Percentiles rank a stretch among this genome's conserved stretches.
These are phyloP conservation scores for Aspergillus sp. DNA, from an alignment of 2,329 filamentous ascomycete genomes.

Conservation along the genomic window DNA sequence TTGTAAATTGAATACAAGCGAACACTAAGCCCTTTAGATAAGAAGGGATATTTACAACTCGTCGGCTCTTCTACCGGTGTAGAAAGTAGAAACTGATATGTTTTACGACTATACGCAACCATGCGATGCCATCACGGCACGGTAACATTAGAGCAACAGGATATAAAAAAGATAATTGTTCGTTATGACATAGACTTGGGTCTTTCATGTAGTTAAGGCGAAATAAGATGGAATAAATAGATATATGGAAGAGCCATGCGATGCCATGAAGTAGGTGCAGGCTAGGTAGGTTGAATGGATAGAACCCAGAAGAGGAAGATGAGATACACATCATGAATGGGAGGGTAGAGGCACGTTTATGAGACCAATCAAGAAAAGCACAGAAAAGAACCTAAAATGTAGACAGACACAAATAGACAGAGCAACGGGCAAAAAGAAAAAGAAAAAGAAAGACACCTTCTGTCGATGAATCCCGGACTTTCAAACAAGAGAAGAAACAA, in stretches of 20 bases:
- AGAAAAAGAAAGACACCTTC: background rate
- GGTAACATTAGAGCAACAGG: background rate
- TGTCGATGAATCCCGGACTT: background rate
- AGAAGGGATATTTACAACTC: background rate
- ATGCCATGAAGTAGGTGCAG: background rate
- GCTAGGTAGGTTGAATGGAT: background rate
- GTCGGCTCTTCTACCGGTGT: background rate
- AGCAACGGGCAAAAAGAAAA: background rate
- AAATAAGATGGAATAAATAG: background rate
- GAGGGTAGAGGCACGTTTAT: background rate
- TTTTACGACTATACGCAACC: background rate
- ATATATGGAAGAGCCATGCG: background rate
- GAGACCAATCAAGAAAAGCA: background rate
- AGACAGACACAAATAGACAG: background rate
- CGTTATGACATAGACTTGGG: background rate
- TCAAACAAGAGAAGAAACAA: conserved; percentile 5
- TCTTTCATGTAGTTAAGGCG: background rate
- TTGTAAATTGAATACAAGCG: no score
- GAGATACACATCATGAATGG: background rate
- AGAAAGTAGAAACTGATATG: no score
- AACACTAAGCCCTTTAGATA: no score
- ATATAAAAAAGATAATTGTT: background rate
- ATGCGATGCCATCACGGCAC: background rate
- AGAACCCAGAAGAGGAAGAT: background rate
- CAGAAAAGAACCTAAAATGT: background rate